phyloP scores from a whole-genome alignment of 257 asterid genomes.

The Pogostemon cablin region DNA sequence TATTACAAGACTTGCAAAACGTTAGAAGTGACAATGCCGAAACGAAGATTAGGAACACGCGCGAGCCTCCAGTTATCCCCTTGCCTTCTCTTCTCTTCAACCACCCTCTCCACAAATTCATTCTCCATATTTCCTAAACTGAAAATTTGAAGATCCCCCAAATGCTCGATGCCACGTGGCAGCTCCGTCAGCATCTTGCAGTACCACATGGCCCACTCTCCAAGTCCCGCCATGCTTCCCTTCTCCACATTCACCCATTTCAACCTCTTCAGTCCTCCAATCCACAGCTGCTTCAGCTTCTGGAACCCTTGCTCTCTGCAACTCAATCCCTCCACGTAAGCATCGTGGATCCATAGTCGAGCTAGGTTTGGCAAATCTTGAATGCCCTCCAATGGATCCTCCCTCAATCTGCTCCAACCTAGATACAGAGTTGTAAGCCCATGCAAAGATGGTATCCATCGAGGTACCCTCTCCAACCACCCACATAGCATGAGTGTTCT shows the following conservation, averaged over 20 bases:
- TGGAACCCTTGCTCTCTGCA: not conserved
- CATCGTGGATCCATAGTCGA: constrained; percentile 5
- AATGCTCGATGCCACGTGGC: constrained; percentile 2
- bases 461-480: not conserved
- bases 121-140: constrained; percentile 1
- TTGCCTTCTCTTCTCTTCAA: not conserved
- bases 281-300: constrained; percentile 1
- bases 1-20: not conserved
- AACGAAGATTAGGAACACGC: constrained; percentile 3
- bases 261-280: not conserved
- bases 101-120: constrained; percentile 13
- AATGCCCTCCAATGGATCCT: not conserved
- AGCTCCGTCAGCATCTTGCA: constrained; percentile 1
- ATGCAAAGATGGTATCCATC: constrained; percentile 15
- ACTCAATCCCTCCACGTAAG: not conserved
- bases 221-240: not conserved
- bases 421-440: constrained; percentile 9
- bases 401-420: constrained; percentile 3
- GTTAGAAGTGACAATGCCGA: not conserved
- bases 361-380: constrained; percentile 12
- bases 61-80: constrained; percentile 9
- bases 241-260: constrained; percentile 10
- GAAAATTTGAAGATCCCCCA: not conserved
- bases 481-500: constrained; percentile 6
- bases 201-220: constrained; percentile 17